phyloP scores from a whole-genome alignment of 164 flowering plant genomes.

The Vitis rotundifolia region DNA sequence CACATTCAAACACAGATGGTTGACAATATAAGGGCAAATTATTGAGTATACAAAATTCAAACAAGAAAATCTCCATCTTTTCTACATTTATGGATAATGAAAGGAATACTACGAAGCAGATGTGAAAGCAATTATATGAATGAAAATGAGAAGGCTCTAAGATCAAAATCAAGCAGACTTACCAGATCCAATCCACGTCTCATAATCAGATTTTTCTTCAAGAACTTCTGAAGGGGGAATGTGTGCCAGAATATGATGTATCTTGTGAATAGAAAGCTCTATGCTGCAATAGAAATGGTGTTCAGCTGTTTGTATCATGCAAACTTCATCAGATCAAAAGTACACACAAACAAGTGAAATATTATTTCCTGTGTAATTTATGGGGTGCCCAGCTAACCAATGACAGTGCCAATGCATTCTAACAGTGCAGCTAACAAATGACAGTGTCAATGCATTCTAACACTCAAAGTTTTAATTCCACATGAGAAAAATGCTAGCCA shows the following conservation, averaged over 20 bases:
- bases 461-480: background rate
- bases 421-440: background rate
- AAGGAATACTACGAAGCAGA: too few species aligned
- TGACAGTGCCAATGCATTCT: too few species aligned
- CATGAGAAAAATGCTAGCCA: background rate
- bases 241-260: slow-evolving; percentile 50
- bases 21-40: too few species aligned
- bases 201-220: slow-evolving; percentile 35
- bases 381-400: too few species aligned
- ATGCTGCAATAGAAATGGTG: slow-evolving; percentile 28
- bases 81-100: too few species aligned
- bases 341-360: too few species aligned
- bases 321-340: background rate
- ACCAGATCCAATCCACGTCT: slow-evolving; percentile 82
- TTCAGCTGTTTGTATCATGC: background rate
- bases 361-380: too few species aligned
- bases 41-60: background rate
- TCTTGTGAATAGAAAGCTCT: slow-evolving; percentile 49
- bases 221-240: slow-evolving; percentile 48
- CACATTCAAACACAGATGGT: too few species aligned
- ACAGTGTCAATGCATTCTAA: background rate
- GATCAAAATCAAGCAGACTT: slow-evolving; percentile 15
- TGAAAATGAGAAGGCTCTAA: background rate
- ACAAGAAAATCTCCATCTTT: background rate
- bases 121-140: background rate